A percentile compares a stretch with the other conserved stretches of the same genome.
Conservation (phyloP, 805 yeast genomes). For the Metschnikowia hibisci region DNA sequence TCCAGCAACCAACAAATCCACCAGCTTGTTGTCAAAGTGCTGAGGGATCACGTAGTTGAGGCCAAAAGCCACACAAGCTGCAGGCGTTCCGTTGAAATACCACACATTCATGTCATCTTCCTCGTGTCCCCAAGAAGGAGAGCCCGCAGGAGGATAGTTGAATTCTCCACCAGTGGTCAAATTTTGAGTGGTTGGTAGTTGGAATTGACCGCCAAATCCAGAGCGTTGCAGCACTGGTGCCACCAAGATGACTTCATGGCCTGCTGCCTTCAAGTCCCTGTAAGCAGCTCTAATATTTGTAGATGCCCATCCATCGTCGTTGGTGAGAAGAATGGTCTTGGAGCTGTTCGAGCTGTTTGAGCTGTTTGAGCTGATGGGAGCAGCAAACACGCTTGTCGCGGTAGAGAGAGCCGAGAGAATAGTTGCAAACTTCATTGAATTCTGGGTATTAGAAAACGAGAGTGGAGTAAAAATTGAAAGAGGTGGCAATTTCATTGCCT, state of each 20-base stretch:
- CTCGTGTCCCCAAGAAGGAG: constrained; percentile 56
- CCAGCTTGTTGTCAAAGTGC: constrained; percentile 18
- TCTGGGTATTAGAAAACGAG: not conserved
- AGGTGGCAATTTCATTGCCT: too few species aligned
- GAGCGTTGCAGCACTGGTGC: constrained; percentile 21
- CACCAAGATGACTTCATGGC: constrained; percentile 19
- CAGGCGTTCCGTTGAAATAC: constrained; percentile 29
- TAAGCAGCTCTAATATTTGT: constrained; percentile 56
- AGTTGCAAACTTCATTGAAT: not conserved
- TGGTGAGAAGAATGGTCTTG: constrained; percentile 46
- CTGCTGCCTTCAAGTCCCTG: constrained; percentile 31
- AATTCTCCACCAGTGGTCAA: constrained; percentile 47
- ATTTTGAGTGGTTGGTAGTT: constrained; percentile 36
- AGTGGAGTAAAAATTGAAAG: not conserved
- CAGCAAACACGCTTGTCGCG: constrained; percentile 21
- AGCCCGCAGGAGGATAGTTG: constrained; percentile 43
- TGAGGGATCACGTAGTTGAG: constrained; percentile 23
- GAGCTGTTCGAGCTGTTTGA: constrained; percentile 17
- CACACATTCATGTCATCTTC: constrained; percentile 29
- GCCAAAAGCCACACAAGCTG: constrained; percentile 26
- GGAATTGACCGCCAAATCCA: constrained; percentile 42
- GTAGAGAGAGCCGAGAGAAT: constrained; percentile 5
- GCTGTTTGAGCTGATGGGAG: constrained; percentile 19
- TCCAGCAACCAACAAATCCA: constrained; percentile 27
- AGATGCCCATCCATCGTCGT: constrained; percentile 57